Conservation (phyloP, 2,329 filamentous ascomycete genomes). For the Colletotrichum tamarilloi region DNA sequence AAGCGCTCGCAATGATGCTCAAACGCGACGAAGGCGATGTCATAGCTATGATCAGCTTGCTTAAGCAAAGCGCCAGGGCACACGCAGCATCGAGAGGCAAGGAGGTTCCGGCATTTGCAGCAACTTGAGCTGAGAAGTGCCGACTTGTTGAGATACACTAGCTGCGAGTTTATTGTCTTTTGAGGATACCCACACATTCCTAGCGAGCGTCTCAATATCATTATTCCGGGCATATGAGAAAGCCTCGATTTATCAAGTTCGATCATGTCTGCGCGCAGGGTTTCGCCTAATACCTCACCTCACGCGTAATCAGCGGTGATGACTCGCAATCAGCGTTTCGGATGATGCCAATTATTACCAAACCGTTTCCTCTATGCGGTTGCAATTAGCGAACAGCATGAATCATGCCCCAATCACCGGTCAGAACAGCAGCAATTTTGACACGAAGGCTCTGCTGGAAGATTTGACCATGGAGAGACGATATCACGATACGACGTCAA, state of each 20-base stretch:
- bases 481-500: background rate
- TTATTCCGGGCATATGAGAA: background rate
- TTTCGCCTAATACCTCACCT: slow-evolving; percentile 14
- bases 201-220: background rate
- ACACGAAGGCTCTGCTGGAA: no score
- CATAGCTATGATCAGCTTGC: slow-evolving; percentile 4
- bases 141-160: background rate
- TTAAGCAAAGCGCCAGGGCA: slow-evolving; percentile 23
- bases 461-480: background rate
- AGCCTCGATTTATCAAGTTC: background rate
- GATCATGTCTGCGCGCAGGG: slow-evolving; percentile 37
- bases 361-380: background rate
- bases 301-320: slow-evolving; percentile 31
- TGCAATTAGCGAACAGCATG: background rate
- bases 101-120: slow-evolving; percentile 21
- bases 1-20: slow-evolving; percentile 5
- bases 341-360: background rate
- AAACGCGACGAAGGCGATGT: slow-evolving; percentile 15
- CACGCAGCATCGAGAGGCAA: slow-evolving; percentile 1
- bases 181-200: slow-evolving; percentile 20
- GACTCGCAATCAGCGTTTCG: slow-evolving; percentile 1
- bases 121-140: background rate
- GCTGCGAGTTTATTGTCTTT: slow-evolving; percentile 11
- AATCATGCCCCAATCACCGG: background rate
- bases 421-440: background rate